Conservation (phyloP, 164 flowering plant genomes). For the Buxus sempervirens region DNA sequence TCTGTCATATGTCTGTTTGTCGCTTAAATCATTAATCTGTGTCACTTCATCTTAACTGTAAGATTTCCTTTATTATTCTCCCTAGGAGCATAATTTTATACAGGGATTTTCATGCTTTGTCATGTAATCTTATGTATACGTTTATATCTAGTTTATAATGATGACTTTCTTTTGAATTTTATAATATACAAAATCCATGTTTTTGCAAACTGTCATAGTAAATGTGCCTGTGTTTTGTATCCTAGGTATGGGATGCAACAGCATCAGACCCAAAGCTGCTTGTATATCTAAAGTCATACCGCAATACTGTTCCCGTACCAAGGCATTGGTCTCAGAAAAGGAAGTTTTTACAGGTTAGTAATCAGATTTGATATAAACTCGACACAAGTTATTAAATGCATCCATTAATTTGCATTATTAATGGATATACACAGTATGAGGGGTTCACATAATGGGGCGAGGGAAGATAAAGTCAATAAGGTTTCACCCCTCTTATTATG, state of each 20-base stretch:
- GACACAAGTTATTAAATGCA: slow-evolving; percentile 14
- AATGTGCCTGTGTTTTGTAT: neutral
- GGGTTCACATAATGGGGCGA: slow-evolving; percentile 45
- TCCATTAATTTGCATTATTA: slow-evolving; percentile 40
- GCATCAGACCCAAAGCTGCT: slow-evolving; percentile 72
- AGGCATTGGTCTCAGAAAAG: slow-evolving; percentile 86
- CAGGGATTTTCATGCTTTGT: too few species aligned
- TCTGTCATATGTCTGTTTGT: too few species aligned
- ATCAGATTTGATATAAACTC: slow-evolving; percentile 4
- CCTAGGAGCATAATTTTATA: too few species aligned
- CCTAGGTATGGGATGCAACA: slow-evolving; percentile 84
- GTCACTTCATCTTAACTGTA: too few species aligned
- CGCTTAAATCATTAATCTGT: too few species aligned
- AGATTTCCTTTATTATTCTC: too few species aligned
- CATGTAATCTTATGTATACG: too few species aligned
- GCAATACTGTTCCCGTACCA: slow-evolving; percentile 81
- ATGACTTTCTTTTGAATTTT: too few species aligned
- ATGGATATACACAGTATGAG: slow-evolving; percentile 16
- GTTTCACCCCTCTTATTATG: slow-evolving; percentile 78
- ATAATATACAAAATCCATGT: too few species aligned
- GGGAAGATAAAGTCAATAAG: slow-evolving; percentile 56
- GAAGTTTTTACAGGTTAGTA: slow-evolving; percentile 83
- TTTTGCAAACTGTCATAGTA: neutral
- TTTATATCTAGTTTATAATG: too few species aligned
- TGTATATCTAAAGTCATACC: slow-evolving; percentile 66